These are phyloP conservation scores for Mucor velutinosus DNA, from an alignment of 371 early-diverging fungal genomes.

Conservation along the genomic window DNA sequence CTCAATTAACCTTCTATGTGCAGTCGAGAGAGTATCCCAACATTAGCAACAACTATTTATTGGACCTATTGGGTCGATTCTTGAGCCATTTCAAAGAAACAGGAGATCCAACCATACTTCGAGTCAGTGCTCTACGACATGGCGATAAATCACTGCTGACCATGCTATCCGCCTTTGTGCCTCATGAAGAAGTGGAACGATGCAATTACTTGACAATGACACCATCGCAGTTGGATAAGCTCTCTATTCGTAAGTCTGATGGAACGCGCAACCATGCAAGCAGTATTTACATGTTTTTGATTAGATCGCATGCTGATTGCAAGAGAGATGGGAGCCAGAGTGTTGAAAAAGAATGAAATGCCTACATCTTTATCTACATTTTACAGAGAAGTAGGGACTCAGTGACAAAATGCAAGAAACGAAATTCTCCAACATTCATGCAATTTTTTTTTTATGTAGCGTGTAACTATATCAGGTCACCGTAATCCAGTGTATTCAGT, in stretches of 20 bases:
- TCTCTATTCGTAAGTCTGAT: constrained; percentile 31
- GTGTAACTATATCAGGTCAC: constrained; percentile 77
- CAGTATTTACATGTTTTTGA: not conserved
- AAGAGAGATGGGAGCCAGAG: constrained; percentile 31
- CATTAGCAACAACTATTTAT: constrained; percentile 29
- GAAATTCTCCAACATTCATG: constrained; percentile 2
- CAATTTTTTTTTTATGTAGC: constrained; percentile 33
- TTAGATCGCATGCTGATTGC: constrained; percentile 39
- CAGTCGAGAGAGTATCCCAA: constrained; percentile 36
- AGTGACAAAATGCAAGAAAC: not conserved
- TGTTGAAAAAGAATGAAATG: constrained; percentile 23
- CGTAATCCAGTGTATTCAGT: constrained; percentile 73
- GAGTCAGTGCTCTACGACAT: constrained; percentile 42
- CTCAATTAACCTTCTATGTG: constrained; percentile 1
- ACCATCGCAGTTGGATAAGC: constrained; percentile 14
- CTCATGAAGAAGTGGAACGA: constrained; percentile 14
- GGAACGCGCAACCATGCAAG: not conserved
- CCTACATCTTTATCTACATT: constrained; percentile 30
- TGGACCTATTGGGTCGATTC: constrained; percentile 30
- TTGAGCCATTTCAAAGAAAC: constrained; percentile 38
- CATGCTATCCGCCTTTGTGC: constrained; percentile 42
- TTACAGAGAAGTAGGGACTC: constrained; percentile 40
- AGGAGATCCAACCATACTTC: constrained; percentile 31
- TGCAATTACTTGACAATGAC: constrained; percentile 35
- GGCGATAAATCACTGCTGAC: constrained; percentile 48